These are phyloP conservation scores for Talaromyces wortmannii DNA, from an alignment of 495 filamentous ascomycete species.

Conservation along the genomic window DNA sequence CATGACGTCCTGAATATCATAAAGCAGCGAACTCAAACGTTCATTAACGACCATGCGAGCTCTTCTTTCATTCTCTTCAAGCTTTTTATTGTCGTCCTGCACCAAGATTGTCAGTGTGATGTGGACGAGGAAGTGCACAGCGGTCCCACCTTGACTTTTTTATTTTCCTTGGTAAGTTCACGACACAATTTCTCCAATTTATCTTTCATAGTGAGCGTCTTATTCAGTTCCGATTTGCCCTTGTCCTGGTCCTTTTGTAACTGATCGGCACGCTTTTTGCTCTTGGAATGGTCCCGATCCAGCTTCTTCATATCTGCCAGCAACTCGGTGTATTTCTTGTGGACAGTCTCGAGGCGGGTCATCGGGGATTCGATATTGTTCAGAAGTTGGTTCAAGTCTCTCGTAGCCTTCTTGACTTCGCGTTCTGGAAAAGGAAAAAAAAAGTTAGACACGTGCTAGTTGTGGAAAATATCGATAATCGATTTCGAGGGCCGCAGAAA, in stretches of 20 bases:
- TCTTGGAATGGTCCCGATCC: conserved; percentile 88
- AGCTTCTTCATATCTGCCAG: conserved; percentile 89
- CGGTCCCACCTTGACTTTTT: conserved; percentile 78
- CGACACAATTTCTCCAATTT: conserved; percentile 93
- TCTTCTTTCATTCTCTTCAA: conserved; percentile 74
- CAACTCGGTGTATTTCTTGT: conserved; percentile 86
- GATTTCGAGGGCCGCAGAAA: conserved; percentile 5
- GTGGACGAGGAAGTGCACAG: neutral
- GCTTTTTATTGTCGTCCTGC: conserved; percentile 87
- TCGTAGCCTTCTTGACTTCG: conserved; percentile 87
- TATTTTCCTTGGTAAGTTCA: conserved; percentile 91
- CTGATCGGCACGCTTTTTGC: conserved; percentile 90
- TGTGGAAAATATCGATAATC: conserved; percentile 1
- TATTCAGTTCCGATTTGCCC: conserved; percentile 75
- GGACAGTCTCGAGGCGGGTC: conserved; percentile 74
- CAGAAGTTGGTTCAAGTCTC: conserved; percentile 76
- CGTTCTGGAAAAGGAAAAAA: conserved; percentile 45
- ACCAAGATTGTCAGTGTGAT: conserved; percentile 21
- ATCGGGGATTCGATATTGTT: conserved; percentile 70
- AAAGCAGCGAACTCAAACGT: conserved; percentile 65
- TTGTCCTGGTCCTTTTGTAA: conserved; percentile 96
- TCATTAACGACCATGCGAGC: conserved; percentile 81
- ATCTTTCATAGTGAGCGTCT: conserved; percentile 79
- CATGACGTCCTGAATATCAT: conserved; percentile 74
- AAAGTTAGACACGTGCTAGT: neutral